Conservation (phyloP, 305 asterid species). For the Caryopteris hybrid region DNA sequence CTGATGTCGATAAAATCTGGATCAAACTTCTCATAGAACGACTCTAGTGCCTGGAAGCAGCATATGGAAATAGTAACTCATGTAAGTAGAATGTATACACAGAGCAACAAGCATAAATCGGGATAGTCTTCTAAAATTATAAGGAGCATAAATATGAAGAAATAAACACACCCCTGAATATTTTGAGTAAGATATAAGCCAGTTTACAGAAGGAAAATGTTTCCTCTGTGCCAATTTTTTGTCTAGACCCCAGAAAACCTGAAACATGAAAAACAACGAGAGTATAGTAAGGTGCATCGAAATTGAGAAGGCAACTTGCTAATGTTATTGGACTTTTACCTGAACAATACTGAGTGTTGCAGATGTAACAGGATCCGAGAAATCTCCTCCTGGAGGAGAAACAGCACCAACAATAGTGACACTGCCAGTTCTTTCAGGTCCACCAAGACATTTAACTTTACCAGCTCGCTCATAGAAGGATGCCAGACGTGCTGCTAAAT, state of each 20-base stretch:
- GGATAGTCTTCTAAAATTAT: too few species aligned
- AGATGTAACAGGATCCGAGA: slow-evolving; percentile 96
- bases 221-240: slow-evolving; percentile 96
- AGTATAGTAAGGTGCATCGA: too few species aligned
- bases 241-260: slow-evolving; percentile 99
- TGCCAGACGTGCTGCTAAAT: slow-evolving; percentile 96
- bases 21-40: slow-evolving; percentile 94
- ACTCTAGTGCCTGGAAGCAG: slow-evolving; percentile 84
- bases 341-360: slow-evolving; percentile 97
- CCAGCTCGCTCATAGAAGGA: slow-evolving; percentile 98
- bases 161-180: slow-evolving; percentile 71
- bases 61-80: slow-evolving; percentile 7
- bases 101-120: too few species aligned
- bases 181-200: slow-evolving; percentile 97
- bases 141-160: too few species aligned
- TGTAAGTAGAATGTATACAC: too few species aligned
- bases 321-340: slow-evolving; percentile 44
- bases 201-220: slow-evolving; percentile 96
- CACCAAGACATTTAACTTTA: slow-evolving; percentile 91
- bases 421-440: slow-evolving; percentile 95
- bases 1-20: slow-evolving; percentile 86
- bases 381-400: slow-evolving; percentile 99
- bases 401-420: slow-evolving; percentile 98
- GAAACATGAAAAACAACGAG: slow-evolving; percentile 25
- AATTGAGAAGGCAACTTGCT: too few species aligned